A percentile compares a stretch with the other conserved stretches of the same genome.
Evolutionary conservation across 768 basidiomycete species (phyloP).

Genomic region (Rhodosporidiobolus odoratus): DNA sequence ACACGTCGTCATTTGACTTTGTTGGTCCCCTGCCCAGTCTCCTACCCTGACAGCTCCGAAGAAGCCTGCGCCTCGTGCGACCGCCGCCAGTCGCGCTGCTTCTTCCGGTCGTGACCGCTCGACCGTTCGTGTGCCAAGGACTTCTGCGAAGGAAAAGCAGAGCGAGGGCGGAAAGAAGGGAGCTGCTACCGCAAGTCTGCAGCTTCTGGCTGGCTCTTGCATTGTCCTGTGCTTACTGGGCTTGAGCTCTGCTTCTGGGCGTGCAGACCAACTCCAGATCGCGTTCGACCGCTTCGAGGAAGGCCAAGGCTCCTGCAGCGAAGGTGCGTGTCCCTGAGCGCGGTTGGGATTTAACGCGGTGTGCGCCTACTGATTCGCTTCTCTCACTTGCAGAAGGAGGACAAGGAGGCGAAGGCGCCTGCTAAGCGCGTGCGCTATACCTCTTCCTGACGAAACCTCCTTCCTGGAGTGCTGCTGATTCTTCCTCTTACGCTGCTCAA

Average conservation of each 20-base stretch:
- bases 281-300: background rate
- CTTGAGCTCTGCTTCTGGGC: background rate
- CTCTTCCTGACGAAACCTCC: background rate
- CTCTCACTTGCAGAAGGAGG: background rate
- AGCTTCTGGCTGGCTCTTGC: background rate
- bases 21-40: too few species aligned
- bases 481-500: too few species aligned
- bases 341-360: too few species aligned
- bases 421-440: background rate
- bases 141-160: constrained; percentile 4
- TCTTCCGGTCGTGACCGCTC: constrained; percentile 25
- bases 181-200: background rate
- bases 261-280: constrained; percentile 4
- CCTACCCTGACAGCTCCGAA: constrained; percentile 2
- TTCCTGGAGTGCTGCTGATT: background rate
- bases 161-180: constrained; percentile 6
- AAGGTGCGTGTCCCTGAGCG: background rate
- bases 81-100: background rate
- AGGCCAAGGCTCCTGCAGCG: background rate
- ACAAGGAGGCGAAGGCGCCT: background rate
- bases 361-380: background rate
- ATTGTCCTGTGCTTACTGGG: background rate
- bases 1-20: too few species aligned
- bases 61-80: constrained; percentile 38
- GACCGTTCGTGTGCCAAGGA: background rate